Evolutionary conservation across 192 early-diverging fungal species (phyloP), one percentile per base, ranked within the genome.

Genomic region (Thamnidium elegans): DNA sequence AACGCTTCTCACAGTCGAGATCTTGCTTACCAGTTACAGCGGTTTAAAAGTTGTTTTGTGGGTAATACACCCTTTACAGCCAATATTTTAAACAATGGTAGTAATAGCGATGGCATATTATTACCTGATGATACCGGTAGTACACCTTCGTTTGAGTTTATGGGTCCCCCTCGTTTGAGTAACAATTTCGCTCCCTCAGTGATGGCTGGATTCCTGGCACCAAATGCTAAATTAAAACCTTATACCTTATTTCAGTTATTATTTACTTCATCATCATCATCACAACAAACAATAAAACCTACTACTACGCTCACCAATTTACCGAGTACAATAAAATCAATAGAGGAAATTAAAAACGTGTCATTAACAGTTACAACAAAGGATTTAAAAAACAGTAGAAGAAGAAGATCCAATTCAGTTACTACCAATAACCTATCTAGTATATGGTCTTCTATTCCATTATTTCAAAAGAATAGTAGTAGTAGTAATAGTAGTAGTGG

Each of bases 191-290:
- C 8, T 19, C 46, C 21, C 5, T 5, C 32, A 1, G 36, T 30
- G 0, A 56, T 17, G 31, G 55, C 55, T 42, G 6, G 10, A 2
- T 32, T 30, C 21, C 48, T 23, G 19, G 67, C 67, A 23, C 67
- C 58, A 4, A 55, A 69, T 55, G 60, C 67, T 13, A 61, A 55
- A 54, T 34, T 69, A 26, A 69, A 69, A 44, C 67, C 67, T 3
- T 69, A 69, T 55, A 50, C 50, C 15, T 26, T 69, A 17, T 46
- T 62, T 31, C 67, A 69, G 42, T 43, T 69, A 7, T 21, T 62
- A 20, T 50, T 51, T 4, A 32, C 0, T 19, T n/a, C 31, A 17
- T 23, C 58, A 45, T 59, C 58, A 44, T 30, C 43, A 10, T n/a
- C 23, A 17, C 48, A 34, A 20, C 32, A 23, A 30, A 51, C 14